Evolutionary conservation across 495 filamentous ascomycete genomes (phyloP), one percentile per base, ranked within the genome.

Genomic region (Parmelia sp.): DNA sequence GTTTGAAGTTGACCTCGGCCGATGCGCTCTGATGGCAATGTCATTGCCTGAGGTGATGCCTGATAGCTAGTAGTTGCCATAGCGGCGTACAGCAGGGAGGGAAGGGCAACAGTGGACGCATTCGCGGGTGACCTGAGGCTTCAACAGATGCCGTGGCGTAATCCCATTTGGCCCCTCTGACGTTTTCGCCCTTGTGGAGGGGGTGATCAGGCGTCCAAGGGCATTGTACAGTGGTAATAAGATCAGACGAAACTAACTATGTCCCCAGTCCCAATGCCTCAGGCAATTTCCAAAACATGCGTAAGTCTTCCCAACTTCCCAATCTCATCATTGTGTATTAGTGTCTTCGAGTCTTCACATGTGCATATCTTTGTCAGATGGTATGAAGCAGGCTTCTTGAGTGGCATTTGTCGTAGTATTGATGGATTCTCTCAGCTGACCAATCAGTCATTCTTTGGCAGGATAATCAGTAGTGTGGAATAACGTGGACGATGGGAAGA

Each of bases 121-220:
- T 49, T 23, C 0, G 23, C 10, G 12, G 17, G 25, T 17, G 29
- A 1, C 51, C 51, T 55, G 8, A 0, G 51, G 29, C 29, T 21
- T 55, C 21, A 21, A 29, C 10, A 36, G 49, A 53, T 25, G 27
- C 14, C 49, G 12, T 53, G 49, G 17, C 29, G 33, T 21, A 5
- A 55, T 55, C 27, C 33, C 12, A 29, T 29, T 27, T 29, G 47
- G 14, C 47, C 47, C 2, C 17, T 29, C 0, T 36, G 35, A 36
- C 35, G 10, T 36, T 10, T 36, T 55, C 49, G 27, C 27, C 51
- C 0, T 55, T 21, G 29, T n/a, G 51, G 51, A 23, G 29, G 51
- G 29, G 15, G 29, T 10, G 61, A 64, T 63, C 44, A 67, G 65
- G 65, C 65, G 56, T 67, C 61, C 65, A 67, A 64, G 58, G 61